Conservation (phyloP, 1,139 yeast genomes). For the Hemisphaericaspora xylanilytica region DNA sequence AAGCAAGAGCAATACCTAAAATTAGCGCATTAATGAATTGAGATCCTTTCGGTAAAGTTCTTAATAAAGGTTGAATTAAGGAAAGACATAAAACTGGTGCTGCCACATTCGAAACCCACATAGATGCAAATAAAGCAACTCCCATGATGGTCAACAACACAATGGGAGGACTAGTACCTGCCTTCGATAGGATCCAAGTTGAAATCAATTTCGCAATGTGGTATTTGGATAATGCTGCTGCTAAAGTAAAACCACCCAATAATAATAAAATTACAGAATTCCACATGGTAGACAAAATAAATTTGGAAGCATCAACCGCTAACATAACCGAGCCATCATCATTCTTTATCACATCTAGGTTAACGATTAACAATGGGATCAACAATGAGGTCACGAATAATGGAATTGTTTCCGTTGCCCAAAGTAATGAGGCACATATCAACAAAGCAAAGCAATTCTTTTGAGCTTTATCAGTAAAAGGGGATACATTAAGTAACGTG, state of each 20-base stretch:
- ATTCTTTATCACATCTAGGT: conserved; percentile 56
- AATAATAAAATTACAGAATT: conserved; percentile 68
- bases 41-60: conserved; percentile 60
- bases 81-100: conserved; percentile 75
- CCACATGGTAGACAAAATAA: conserved; percentile 65
- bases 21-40: conserved; percentile 63
- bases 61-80: conserved; percentile 59
- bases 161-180: conserved; percentile 66
- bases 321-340: conserved; percentile 54
- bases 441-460: conserved; percentile 66
- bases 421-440: conserved; percentile 64
- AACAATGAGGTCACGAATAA: conserved; percentile 64
- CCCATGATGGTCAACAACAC: conserved; percentile 64
- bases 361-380: conserved; percentile 58
- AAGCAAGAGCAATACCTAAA: conserved; percentile 69
- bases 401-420: conserved; percentile 77
- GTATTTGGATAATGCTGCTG: conserved; percentile 70
- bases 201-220: conserved; percentile 68
- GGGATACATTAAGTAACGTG: conserved; percentile 49
- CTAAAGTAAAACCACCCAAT: conserved; percentile 71
- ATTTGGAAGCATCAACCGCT: conserved; percentile 54
- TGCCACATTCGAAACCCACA: conserved; percentile 82
- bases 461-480: conserved; percentile 60
- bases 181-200: conserved; percentile 59
- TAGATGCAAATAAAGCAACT: conserved; percentile 65